phyloP scores from a whole-genome alignment of 257 asterid genomes.

The Gardenia jasminoides region DNA sequence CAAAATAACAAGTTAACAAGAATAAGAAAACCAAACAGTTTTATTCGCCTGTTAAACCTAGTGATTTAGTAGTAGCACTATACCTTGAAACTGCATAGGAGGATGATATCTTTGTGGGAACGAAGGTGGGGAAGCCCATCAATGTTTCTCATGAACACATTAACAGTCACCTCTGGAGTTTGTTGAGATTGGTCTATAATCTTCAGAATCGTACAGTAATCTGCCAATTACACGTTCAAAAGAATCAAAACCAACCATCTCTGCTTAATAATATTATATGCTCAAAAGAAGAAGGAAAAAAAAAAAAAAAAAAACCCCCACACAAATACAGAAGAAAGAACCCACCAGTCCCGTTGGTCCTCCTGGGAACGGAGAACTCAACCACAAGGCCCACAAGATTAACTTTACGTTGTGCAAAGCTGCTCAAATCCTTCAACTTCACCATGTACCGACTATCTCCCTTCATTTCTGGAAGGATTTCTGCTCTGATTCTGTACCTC shows the following conservation, averaged over 20 bases:
- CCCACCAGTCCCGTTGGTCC: slow-evolving; percentile 18
- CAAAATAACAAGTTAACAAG: neutral
- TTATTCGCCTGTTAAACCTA: neutral
- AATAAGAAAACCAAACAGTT: neutral
- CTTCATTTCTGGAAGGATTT: neutral
- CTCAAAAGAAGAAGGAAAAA: neutral
- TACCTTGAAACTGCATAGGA: slow-evolving; percentile 20
- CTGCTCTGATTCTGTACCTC: too few species aligned
- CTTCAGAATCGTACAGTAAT: slow-evolving; percentile 19
- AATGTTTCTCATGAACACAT: slow-evolving; percentile 11
- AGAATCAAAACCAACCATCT: neutral
- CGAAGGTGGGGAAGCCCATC: slow-evolving; percentile 10
- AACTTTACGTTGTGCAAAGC: neutral
- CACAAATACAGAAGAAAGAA: neutral
- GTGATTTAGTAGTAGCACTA: neutral
- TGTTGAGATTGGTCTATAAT: slow-evolving; percentile 19
- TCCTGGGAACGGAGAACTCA: slow-evolving; percentile 20
- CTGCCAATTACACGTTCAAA: neutral
- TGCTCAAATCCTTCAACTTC: slow-evolving; percentile 10
- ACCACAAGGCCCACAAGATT: slow-evolving; percentile 16
- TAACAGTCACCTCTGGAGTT: slow-evolving; percentile 4
- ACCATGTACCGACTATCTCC: neutral
- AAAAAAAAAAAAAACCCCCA: neutral
- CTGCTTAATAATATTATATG: too few species aligned
- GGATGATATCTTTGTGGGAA: slow-evolving; percentile 17